Evolutionary conservation across 495 filamentous ascomycete species (phyloP).

Genomic region (Acidiella bohemica): DNA sequence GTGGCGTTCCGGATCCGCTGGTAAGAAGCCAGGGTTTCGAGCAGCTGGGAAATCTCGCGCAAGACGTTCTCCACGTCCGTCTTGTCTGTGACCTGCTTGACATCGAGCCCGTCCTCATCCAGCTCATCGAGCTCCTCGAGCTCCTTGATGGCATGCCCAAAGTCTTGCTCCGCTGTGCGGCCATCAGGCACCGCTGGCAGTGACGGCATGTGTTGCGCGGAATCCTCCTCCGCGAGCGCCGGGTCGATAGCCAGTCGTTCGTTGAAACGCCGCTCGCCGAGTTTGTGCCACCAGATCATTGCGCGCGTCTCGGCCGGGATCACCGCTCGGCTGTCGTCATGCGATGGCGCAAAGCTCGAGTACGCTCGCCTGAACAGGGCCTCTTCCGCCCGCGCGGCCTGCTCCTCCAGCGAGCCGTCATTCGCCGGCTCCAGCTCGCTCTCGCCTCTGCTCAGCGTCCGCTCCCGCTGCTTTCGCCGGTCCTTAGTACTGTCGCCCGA

Average conservation of each 20-base stretch:
- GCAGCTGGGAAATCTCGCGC: slow-evolving; percentile 63
- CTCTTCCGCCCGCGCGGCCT: slow-evolving; percentile 51
- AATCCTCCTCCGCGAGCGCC: slow-evolving; percentile 26
- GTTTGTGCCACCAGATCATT: slow-evolving; percentile 74
- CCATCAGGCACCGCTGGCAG: background rate
- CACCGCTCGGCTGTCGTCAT: slow-evolving; percentile 65
- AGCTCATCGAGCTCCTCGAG: slow-evolving; percentile 19
- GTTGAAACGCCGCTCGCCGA: slow-evolving; percentile 48
- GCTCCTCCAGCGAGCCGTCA: slow-evolving; percentile 13
- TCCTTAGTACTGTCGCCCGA: slow-evolving; percentile 43
- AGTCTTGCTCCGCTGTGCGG: slow-evolving; percentile 21
- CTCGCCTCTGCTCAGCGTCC: slow-evolving; percentile 51
- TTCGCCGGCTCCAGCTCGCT: slow-evolving; percentile 30
- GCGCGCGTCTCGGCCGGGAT: slow-evolving; percentile 56
- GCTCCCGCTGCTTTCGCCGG: slow-evolving; percentile 56
- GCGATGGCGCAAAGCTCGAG: slow-evolving; percentile 74
- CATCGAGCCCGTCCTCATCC: slow-evolving; percentile 20
- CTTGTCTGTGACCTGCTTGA: slow-evolving; percentile 44
- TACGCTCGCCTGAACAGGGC: slow-evolving; percentile 69
- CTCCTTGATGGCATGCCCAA: slow-evolving; percentile 39
- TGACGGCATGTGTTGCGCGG: background rate
- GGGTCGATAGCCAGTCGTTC: slow-evolving; percentile 39
- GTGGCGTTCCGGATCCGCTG: slow-evolving; percentile 68
- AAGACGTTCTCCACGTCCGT: slow-evolving; percentile 51
- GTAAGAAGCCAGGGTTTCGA: slow-evolving; percentile 75